Evolutionary conservation across 371 early-diverging fungal species (phyloP), one percentile per base, ranked within the genome.

Genomic region (Parasitella parasitica): DNA sequence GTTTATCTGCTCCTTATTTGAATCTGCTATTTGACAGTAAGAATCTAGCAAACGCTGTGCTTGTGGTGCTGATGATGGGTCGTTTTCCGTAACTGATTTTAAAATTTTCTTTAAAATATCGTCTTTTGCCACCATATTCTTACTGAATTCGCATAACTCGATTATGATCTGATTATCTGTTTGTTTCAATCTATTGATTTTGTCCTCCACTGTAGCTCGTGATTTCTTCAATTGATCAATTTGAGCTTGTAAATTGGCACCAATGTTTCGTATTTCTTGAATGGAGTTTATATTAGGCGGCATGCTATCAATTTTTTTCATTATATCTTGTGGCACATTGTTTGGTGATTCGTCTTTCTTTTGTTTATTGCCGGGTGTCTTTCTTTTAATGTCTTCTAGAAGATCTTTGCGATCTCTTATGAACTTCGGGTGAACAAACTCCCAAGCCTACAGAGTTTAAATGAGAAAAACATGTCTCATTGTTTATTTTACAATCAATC

Each of bases 381-480:
- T 86, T 49, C 89, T 67, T 27, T 73, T 85, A 52, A 88, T 88
- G 18, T 83, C 76, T 37, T 81, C 89, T 24, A 92, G 72, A 41
- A 86, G 61, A 55, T 90, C 89, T 49, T 77, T 73, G 35, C 82
- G 83, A 65, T 85, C 84, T 37, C 80, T 72, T 55, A 84, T 83
- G 59, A 92, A 92, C 54, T 84, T 81, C 53, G 89, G 89, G 69
- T 93, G 93, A 26, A 81, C 82, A 70, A 91, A 93, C 67, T 91
- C 93, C 89, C 91, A 91, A 5, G 89, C 82, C 89, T 88, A 64
- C 28, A n/a, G 11, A 32, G 8, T 38, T 38, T 6, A 12, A 13
- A 20, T 49, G 7, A 49, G n/a, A 12, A 37, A n/a, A 11, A 26
- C n/a, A n/a, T n/a, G 50, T 34, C 8, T 11, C 24, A 18, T 15